Evolutionary conservation across 805 yeast genomes (phyloP).

Genomic region (Teunomyces pallodes): DNA sequence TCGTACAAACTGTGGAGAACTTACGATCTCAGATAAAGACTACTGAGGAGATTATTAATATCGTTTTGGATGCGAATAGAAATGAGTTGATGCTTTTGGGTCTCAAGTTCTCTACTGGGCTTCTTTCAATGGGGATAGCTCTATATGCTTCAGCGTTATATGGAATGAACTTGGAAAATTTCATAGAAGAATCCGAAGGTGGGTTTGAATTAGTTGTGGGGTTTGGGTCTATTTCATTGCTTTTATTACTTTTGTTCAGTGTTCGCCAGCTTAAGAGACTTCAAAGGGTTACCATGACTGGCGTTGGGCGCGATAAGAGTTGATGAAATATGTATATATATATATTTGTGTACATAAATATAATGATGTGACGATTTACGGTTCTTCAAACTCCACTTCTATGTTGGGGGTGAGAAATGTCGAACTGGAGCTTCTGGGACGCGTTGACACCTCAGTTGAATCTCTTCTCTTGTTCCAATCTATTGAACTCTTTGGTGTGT

Average conservation of each 20-base stretch:
- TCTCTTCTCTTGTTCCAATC: conserved; percentile 9
- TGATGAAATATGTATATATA: background rate
- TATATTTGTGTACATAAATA: background rate
- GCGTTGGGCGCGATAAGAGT: conserved; percentile 18
- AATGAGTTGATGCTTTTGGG: conserved; percentile 90
- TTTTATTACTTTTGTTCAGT: conserved; percentile 51
- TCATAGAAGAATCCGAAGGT: conserved; percentile 73
- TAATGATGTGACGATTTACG: conserved; percentile 4
- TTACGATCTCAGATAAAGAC: conserved; percentile 79
- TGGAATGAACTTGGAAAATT: conserved; percentile 95
- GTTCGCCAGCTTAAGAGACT: conserved; percentile 58
- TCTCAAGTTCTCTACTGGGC: conserved; percentile 75
- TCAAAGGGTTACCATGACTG: conserved; percentile 72
- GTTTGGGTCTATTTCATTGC: conserved; percentile 40
- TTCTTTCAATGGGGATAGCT: conserved; percentile 78
- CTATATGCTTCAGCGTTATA: conserved; percentile 81
- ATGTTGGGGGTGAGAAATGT: conserved; percentile 23
- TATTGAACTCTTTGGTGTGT: conserved; percentile 16
- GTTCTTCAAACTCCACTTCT: conserved; percentile 27
- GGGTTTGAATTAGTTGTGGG: conserved; percentile 57
- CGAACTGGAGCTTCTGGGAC: conserved; percentile 20
- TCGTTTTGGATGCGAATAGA: conserved; percentile 89
- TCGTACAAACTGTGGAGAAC: conserved; percentile 84
- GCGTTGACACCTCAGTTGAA: background rate
- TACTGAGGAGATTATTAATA: conserved; percentile 93